Base-by-base conservation (phyloP, 805 yeast genomes). In the Cephaloascus albidus region DNA sequence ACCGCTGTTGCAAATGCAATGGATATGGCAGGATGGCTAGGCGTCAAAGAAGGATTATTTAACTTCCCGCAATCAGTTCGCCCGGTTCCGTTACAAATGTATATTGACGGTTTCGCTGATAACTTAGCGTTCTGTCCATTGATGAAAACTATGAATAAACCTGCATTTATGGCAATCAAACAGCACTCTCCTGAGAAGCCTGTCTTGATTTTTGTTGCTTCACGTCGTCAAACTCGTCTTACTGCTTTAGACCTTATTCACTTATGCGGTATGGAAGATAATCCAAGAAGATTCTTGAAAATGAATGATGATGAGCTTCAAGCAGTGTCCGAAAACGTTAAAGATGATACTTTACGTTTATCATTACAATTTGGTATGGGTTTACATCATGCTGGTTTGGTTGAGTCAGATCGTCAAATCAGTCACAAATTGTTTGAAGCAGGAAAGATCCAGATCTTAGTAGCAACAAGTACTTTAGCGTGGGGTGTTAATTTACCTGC, bases 401-500 rank as follows among this genome's bases (percentile, higher is more conserved):
- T 80, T 10, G 87, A 83, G 45, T 64, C 76, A 16, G 93, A 83
- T 53, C 68, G 93, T 42, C 74, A 74, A 45, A 69, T 83, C 14
- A 73, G 85, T 3, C 90, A 83, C 50, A 76, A 77, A 48, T 58
- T 83, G 31, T 83, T 83, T 57, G 86, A 81, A 41, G 59, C 67
- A n/a, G 78, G 74, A 35, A 81, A 80, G 53, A 72, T 83, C 37
- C 93, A 84, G 58, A 73, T 83, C 35, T 66, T 83, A 44, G 68
- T 84, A 31, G 89, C 90, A 2, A 83, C 93, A 0, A 79, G 87
- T n/a, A 84, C 90, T 1, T 68, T 84, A 45, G 90, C 93, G 0
- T 84, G 90, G 90, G 90, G 90, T 58, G 90, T 84, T 36, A 84
- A 83, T 50, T 65, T 84, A 45, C 90, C 90, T 1, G 90, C 93